Evolutionary conservation across 2,329 filamentous ascomycete genomes (phyloP).

Genomic region (Beauveria australis): DNA sequence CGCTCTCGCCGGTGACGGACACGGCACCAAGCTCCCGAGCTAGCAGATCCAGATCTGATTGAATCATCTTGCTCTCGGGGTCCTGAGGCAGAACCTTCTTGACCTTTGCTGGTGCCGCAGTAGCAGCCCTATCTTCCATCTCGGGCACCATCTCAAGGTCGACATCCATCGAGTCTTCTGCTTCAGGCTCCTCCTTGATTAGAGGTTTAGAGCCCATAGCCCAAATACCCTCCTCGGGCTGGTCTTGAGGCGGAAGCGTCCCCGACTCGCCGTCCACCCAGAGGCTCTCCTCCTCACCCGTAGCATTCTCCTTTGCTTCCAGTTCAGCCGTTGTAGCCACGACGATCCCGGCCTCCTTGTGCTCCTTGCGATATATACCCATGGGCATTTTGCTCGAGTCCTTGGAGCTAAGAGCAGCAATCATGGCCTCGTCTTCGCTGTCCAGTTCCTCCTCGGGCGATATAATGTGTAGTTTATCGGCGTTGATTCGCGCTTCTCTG

Average conservation of each 20-base stretch:
- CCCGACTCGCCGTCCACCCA: constrained; percentile 33
- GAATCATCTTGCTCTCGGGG: constrained; percentile 30
- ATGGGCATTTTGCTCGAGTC: constrained; percentile 38
- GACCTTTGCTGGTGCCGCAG: constrained; percentile 12
- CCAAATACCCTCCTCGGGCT: constrained; percentile 34
- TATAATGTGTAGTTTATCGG: constrained; percentile 44
- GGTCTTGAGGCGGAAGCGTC: constrained; percentile 19
- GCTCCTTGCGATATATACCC: constrained; percentile 46
- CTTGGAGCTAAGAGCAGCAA: constrained; percentile 24
- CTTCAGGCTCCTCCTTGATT: constrained; percentile 38
- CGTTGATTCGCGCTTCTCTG: constrained; percentile 45
- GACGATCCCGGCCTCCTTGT: constrained; percentile 44
- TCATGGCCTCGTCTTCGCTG: constrained; percentile 36
- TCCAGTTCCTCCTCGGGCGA: constrained; percentile 36
- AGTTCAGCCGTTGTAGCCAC: constrained; percentile 51
- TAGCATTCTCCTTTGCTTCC: constrained; percentile 42
- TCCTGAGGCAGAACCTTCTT: constrained; percentile 24
- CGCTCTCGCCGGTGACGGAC: constrained; percentile 21
- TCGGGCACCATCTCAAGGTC: constrained; percentile 6
- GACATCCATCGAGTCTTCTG: constrained; percentile 24
- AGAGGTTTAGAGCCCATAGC: constrained; percentile 28
- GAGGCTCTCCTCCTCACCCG: constrained; percentile 37
- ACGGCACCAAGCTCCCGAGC: constrained; percentile 34
- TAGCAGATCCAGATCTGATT: constrained; percentile 33
- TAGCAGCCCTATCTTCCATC: background rate